phyloP scores from a whole-genome alignment of 441 rosid genomes.

The Eruca vesicaria region DNA sequence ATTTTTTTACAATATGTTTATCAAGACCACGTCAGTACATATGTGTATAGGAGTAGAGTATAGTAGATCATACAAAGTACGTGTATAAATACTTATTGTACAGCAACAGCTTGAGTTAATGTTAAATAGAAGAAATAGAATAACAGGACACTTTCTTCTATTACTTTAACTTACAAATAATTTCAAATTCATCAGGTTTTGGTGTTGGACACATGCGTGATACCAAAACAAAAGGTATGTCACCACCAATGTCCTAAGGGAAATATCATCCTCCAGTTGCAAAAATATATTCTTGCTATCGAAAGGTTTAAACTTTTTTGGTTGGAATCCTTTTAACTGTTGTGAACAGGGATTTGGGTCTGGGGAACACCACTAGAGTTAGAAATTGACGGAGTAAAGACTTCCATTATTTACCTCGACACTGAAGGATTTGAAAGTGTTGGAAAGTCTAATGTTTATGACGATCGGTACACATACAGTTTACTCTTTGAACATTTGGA shows the following conservation, averaged over 20 bases:
- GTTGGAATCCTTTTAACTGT: conserved; percentile 18
- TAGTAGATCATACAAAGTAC: too few species aligned
- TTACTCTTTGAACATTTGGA: conserved; percentile 7
- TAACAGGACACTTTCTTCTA: too few species aligned
- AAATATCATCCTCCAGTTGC: background rate
- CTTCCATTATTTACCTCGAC: conserved; percentile 93
- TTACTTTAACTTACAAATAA: too few species aligned
- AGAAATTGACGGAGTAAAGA: conserved; percentile 73
- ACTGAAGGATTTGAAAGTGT: conserved; percentile 99
- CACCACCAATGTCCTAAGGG: conserved; percentile 8
- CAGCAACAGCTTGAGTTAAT: too few species aligned
- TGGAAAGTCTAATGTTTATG: conserved; percentile 99
- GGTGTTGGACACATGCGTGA: conserved; percentile 99
- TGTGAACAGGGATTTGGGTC: conserved; percentile 84
- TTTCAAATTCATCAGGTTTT: conserved; percentile 59
- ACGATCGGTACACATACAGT: conserved; percentile 67
- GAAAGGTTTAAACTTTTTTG: background rate
- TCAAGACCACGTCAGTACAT: background rate
- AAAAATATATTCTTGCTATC: background rate
- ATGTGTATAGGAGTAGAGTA: background rate
- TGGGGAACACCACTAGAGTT: conserved; percentile 93
- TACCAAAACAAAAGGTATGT: conserved; percentile 92
- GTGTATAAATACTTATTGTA: too few species aligned
- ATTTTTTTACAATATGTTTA: background rate
- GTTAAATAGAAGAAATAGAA: too few species aligned